These are phyloP conservation scores for Fusarium solani-melongenae DNA, from an alignment of 2,329 filamentous ascomycete genomes.

Conservation along the genomic window DNA sequence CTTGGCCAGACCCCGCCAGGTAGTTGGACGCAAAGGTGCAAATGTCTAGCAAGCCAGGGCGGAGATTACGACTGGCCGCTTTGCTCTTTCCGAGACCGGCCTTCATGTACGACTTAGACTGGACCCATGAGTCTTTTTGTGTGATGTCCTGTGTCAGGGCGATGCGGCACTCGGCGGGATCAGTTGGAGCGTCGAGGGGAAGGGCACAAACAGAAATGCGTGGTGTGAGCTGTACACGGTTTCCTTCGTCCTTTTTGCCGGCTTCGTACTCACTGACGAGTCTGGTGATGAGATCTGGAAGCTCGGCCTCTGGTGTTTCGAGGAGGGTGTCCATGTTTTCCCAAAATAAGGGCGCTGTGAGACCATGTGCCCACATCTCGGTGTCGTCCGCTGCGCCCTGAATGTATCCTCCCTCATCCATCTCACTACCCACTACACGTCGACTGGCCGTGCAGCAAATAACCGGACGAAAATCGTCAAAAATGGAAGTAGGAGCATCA, in stretches of 20 bases:
- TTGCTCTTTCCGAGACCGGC: constrained; percentile 79
- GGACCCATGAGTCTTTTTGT: constrained; percentile 54
- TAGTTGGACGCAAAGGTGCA: constrained; percentile 63
- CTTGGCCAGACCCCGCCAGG: constrained; percentile 39
- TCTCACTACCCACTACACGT: constrained; percentile 74
- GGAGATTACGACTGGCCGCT: constrained; percentile 83
- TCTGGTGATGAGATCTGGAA: constrained; percentile 60
- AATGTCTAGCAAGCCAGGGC: constrained; percentile 74
- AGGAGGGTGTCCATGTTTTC: constrained; percentile 70
- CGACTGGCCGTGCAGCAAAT: constrained; percentile 89
- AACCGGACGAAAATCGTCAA: constrained; percentile 73
- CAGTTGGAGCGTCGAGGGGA: constrained; percentile 34
- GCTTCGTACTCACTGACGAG: constrained; percentile 52
- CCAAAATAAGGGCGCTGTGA: constrained; percentile 88
- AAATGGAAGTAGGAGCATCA: constrained; percentile 50
- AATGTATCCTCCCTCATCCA: constrained; percentile 76
- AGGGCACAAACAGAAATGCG: constrained; percentile 52
- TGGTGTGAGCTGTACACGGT: constrained; percentile 48
- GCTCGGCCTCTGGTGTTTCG: constrained; percentile 71
- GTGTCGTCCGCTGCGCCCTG: constrained; percentile 96
- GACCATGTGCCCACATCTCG: constrained; percentile 88
- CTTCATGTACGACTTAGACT: constrained; percentile 56
- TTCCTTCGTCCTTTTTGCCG: constrained; percentile 12
- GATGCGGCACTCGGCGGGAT: constrained; percentile 52
- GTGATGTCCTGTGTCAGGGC: constrained; percentile 57